A percentile compares a stretch with the other conserved stretches of the same genome.
These are phyloP conservation scores for Simplicillium aogashimaense DNA, from an alignment of 2,329 filamentous ascomycete genomes.

Conservation along the genomic window DNA sequence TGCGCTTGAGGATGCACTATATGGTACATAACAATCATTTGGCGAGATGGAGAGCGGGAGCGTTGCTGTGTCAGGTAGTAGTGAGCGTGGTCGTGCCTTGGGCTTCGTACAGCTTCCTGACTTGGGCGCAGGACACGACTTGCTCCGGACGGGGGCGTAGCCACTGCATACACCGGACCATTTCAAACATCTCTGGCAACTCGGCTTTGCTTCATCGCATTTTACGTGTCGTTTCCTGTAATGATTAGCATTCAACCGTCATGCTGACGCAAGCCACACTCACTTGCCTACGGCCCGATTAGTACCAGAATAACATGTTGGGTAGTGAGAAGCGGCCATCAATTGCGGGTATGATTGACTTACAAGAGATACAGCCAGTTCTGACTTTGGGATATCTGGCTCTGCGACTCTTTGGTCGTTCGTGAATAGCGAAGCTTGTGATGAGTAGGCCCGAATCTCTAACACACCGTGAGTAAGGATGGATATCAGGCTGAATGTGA, in stretches of 20 bases:
- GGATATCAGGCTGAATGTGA: too few relatives aligned
- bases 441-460: conserved; percentile 11
- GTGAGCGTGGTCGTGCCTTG: not conserved
- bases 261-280: conserved; percentile 6
- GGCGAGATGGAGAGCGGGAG: too few relatives aligned
- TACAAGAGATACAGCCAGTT: conserved; percentile 21
- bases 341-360: conserved; percentile 7
- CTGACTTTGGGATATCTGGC: conserved; percentile 20
- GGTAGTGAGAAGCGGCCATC: not conserved
- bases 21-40: too few relatives aligned
- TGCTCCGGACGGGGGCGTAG: conserved; percentile 10
- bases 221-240: conserved; percentile 22
- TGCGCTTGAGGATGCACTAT: conserved; percentile 1
- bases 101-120: not conserved
- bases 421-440: conserved; percentile 18
- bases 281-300: conserved; percentile 15
- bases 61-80: too few relatives aligned
- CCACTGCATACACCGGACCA: conserved; percentile 23
- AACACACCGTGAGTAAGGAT: conserved; percentile 1
- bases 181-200: conserved; percentile 22
- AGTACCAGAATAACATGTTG: not conserved
- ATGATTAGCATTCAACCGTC: not conserved
- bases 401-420: conserved; percentile 17
- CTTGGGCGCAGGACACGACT: not conserved
- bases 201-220: conserved; percentile 24